A percentile compares a stretch with the other conserved stretches of the same genome.
These are phyloP conservation scores for Colletotrichum orchidophilum DNA, from an alignment of 2,329 filamentous ascomycete species.

Conservation along the genomic window DNA sequence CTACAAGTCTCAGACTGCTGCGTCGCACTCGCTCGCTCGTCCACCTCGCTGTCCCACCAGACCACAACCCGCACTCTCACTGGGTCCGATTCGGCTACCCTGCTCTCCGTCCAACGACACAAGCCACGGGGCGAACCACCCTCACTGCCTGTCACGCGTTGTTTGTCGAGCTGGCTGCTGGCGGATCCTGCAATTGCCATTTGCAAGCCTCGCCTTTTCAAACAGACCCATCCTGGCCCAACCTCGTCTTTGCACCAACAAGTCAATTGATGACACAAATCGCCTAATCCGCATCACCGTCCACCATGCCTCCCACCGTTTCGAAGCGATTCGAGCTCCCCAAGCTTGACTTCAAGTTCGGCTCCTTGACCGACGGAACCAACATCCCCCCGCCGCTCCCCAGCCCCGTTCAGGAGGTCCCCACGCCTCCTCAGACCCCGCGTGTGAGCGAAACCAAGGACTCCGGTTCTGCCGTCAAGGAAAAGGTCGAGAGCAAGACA, in stretches of 20 bases:
- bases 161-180: constrained; percentile 23
- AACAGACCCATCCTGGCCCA: constrained; percentile 10
- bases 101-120: constrained; percentile 25
- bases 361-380: constrained; percentile 68
- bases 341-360: constrained; percentile 66
- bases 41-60: constrained; percentile 1
- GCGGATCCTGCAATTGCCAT: constrained; percentile 21
- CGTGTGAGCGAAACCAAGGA: constrained; percentile 38
- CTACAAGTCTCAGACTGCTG: background rate
- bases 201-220: constrained; percentile 23
- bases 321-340: constrained; percentile 64
- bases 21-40: background rate
- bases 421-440: constrained; percentile 52
- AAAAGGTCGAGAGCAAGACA: constrained; percentile 35
- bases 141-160: constrained; percentile 30
- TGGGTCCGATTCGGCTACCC: constrained; percentile 13
- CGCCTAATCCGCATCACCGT: background rate
- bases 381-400: constrained; percentile 67
- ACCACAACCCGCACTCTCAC: constrained; percentile 6
- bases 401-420: constrained; percentile 61
- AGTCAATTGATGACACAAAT: constrained; percentile 28
- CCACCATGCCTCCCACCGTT: constrained; percentile 19
- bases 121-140: constrained; percentile 32
- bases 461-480: constrained; percentile 32
- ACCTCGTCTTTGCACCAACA: constrained; percentile 13